phyloP scores from a whole-genome alignment of 1,284 basidiomycete genomes.

The Tilletia setariae region DNA sequence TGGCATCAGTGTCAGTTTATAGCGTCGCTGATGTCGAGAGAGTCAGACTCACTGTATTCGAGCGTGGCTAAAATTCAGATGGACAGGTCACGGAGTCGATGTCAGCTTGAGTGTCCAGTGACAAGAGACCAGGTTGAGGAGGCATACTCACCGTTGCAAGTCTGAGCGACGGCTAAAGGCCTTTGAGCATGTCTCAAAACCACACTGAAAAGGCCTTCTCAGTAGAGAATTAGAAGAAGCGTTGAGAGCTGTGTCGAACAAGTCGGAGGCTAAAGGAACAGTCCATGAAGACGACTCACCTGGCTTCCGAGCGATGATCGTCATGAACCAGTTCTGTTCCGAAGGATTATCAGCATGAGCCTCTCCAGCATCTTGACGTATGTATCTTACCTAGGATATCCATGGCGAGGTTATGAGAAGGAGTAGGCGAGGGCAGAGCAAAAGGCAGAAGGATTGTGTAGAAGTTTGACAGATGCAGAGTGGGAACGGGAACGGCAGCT shows the following conservation, averaged over 20 bases:
- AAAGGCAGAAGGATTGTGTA: not conserved
- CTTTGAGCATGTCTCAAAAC: slow-evolving; percentile 50
- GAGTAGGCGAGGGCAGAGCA: not conserved
- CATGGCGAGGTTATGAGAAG: not conserved
- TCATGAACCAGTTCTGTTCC: slow-evolving; percentile 14
- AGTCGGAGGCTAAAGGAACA: not conserved
- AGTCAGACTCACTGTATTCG: not conserved
- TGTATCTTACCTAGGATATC: slow-evolving; percentile 12
- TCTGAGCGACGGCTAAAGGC: slow-evolving; percentile 52
- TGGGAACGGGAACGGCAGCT: not conserved
- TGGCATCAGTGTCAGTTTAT: not conserved
- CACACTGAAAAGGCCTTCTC: slow-evolving; percentile 19
- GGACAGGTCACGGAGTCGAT: not conserved
- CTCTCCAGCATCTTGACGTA: not conserved
- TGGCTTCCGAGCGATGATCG: slow-evolving; percentile 11
- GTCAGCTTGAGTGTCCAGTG: not conserved
- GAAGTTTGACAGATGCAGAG: not conserved
- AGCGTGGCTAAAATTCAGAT: not conserved
- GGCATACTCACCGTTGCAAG: slow-evolving; percentile 31
- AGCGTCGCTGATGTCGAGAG: not conserved
- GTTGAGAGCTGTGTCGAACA: not conserved
- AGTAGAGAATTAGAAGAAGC: not conserved
- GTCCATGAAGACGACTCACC: not conserved
- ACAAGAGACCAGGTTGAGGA: not conserved
- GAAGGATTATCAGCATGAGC: not conserved